Evolutionary conservation across 2,329 filamentous ascomycete genomes (phyloP).

Genomic region (Tolypocladium tropicale): DNA sequence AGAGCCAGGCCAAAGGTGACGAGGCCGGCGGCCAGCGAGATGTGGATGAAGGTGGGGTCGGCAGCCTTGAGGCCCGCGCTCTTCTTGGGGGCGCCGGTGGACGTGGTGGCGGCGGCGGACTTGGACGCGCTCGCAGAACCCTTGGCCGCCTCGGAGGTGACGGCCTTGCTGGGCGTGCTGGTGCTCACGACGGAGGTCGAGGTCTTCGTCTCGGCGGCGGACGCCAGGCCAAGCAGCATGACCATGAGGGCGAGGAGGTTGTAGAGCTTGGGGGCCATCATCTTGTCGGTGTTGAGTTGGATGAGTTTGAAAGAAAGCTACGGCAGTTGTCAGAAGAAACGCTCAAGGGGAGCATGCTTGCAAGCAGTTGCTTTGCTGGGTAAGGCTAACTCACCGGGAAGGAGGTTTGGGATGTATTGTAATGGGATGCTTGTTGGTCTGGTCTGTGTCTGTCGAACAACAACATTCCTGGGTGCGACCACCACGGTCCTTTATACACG

Average conservation of each 20-base stretch:
- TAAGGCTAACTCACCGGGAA: neutral
- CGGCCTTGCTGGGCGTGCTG: neutral
- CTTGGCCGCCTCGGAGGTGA: too few relatives aligned
- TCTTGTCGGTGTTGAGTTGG: neutral
- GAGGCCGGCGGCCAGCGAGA: constrained; percentile 1
- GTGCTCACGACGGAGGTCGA: neutral
- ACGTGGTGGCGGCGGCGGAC: neutral
- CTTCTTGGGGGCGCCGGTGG: neutral
- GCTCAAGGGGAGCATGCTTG: neutral
- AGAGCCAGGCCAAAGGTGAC: neutral
- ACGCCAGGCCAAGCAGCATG: neutral
- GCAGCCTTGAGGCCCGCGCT: neutral
- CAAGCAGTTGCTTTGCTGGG: neutral
- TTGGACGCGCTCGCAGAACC: neutral
- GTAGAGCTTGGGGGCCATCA: constrained; percentile 1
- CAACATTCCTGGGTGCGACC: neutral
- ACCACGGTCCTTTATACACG: neutral
- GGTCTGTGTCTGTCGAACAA: neutral
- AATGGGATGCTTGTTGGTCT: neutral
- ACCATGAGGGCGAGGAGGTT: neutral
- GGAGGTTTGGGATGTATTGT: neutral
- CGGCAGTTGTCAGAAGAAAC: neutral
- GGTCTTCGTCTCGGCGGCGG: neutral
- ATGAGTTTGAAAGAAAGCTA: neutral
- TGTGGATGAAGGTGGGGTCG: neutral